These are phyloP conservation scores for bread wheat (Triticum aestivum) DNA, from an alignment of 176 grass and related monocot genomes.

Conservation along the genomic window IWGSC_CS_RefSeq_v2.1 NC_057805.1:253989881-253990380, in stretches of 20 bases:
- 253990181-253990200: no score
- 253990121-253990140: background rate
- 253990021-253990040: background rate
- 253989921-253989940: background rate
- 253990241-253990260: no score
- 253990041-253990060: conserved; percentile 21
- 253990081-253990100: conserved; percentile 27
- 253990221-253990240: no score
- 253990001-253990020: background rate
- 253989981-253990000: conserved; percentile 42
- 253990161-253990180: background rate
- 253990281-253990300: no score
- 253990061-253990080: conserved; percentile 52
- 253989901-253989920: background rate
- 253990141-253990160: background rate
- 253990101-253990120: conserved; percentile 24
- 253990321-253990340: no score
- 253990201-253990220: no score
- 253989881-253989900: conserved; percentile 22
- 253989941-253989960: conserved; percentile 24
- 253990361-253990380: no score
- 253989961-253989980: conserved; percentile 46
- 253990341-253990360: no score
- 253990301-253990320: no score
- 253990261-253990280: no score